Evolutionary conservation across 2,329 filamentous ascomycete genomes (phyloP).

Genomic region (Colletotrichum caudatum): DNA sequence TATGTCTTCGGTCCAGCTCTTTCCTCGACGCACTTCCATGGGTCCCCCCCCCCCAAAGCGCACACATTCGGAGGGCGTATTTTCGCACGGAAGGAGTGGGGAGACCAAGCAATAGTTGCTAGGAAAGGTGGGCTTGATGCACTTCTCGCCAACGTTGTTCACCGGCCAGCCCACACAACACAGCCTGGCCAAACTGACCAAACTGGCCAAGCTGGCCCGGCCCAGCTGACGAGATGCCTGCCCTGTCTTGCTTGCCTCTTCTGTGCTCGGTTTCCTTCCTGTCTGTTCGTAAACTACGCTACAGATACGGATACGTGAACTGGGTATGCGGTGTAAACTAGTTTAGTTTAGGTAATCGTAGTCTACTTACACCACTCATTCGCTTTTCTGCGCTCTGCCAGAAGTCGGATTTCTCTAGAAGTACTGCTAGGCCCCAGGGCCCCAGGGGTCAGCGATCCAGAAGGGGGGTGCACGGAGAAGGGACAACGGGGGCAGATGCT

Average conservation of each 20-base stretch:
- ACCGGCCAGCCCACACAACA: conserved; percentile 11
- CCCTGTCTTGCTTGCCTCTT: conserved; percentile 1
- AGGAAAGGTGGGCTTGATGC: conserved; percentile 30
- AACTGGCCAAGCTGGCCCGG: not conserved
- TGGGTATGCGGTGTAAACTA: not conserved
- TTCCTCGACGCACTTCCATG: conserved; percentile 28
- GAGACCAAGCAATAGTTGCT: conserved; percentile 36
- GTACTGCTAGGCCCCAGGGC: no score
- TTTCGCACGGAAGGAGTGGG: conserved; percentile 31
- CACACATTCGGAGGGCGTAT: conserved; percentile 29
- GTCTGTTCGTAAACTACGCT: not conserved
- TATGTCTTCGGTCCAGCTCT: conserved; percentile 8
- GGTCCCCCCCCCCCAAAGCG: not conserved
- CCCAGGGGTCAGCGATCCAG: conserved; percentile 25
- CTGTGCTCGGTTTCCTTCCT: not conserved
- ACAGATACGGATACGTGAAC: not conserved
- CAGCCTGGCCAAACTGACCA: not conserved
- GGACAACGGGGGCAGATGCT: conserved; percentile 15
- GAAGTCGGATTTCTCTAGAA: conserved; percentile 24
- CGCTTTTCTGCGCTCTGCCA: conserved; percentile 17
- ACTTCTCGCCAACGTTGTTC: conserved; percentile 28
- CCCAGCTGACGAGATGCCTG: conserved; percentile 17
- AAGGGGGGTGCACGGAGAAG: conserved; percentile 24
- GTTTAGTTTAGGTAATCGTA: no score
- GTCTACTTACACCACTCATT: not conserved